Conservation (phyloP, 208 protist genomes). For the Acanthamoeba culbertsoni region DNA sequence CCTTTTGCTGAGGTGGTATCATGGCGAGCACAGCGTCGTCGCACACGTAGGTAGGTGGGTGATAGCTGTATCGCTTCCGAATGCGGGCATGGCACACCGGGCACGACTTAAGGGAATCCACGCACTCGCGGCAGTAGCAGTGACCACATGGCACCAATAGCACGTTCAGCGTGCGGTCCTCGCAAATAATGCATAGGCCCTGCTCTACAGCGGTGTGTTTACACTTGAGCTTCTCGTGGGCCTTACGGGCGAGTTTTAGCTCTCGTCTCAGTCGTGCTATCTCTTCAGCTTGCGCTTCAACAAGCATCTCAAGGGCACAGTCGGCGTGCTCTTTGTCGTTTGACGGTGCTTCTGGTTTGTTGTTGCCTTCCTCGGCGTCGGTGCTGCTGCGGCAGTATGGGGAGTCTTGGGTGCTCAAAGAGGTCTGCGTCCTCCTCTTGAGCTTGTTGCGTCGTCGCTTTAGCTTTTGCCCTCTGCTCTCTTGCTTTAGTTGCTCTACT, state of each 20-base stretch:
- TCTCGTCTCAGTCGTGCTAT: background rate
- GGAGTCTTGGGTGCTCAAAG: background rate
- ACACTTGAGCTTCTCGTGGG: background rate
- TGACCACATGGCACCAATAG: constrained; percentile 33
- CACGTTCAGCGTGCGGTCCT: background rate
- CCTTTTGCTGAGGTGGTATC: background rate
- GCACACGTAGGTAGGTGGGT: constrained; percentile 29
- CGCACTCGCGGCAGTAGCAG: constrained; percentile 37
- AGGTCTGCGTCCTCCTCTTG: background rate
- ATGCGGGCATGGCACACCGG: background rate
- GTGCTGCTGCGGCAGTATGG: background rate
- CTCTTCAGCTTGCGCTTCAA: constrained; percentile 6
- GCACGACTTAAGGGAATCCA: background rate
- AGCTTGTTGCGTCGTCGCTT: background rate
- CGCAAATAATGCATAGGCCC: constrained; percentile 50
- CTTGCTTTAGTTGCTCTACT: background rate
- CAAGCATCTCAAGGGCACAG: background rate
- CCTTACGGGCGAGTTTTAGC: background rate
- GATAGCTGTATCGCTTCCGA: background rate
- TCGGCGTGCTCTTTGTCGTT: background rate
- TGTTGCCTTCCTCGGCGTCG: background rate
- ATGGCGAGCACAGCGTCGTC: constrained; percentile 23
- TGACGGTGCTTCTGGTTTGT: background rate
- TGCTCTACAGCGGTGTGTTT: background rate
- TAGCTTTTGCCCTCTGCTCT: background rate